A percentile compares a stretch with the other conserved stretches of the same genome.
Evolutionary conservation across 768 basidiomycete species (phyloP).

Genomic region (Lactifluus rugatus): DNA sequence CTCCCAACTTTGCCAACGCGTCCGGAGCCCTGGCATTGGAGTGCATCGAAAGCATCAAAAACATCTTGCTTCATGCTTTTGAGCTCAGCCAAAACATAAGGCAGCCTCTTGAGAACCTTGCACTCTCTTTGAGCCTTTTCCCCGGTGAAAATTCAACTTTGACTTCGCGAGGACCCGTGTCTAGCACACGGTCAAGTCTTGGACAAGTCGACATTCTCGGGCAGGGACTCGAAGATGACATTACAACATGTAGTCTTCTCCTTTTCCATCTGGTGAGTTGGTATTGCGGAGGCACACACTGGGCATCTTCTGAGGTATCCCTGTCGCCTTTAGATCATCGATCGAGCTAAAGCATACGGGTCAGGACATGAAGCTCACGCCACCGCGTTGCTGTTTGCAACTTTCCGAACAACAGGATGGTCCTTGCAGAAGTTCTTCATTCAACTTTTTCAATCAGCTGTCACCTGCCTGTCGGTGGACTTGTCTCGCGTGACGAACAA

Average conservation of each 20-base stretch:
- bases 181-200: conserved; percentile 11
- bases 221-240: conserved; percentile 15
- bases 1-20: conserved; percentile 8
- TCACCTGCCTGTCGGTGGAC: conserved; percentile 52
- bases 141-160: conserved; percentile 12
- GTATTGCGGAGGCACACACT: background rate
- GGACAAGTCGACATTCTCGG: conserved; percentile 19
- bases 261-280: conserved; percentile 18
- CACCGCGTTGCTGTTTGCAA: conserved; percentile 44
- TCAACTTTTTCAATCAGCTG: conserved; percentile 54
- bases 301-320: background rate
- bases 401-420: conserved; percentile 56
- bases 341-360: conserved; percentile 14
- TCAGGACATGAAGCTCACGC: conserved; percentile 29
- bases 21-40: conserved; percentile 13
- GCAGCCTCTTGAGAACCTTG: conserved; percentile 17
- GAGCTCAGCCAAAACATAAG: conserved; percentile 11
- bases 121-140: conserved; percentile 17
- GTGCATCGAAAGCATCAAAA: conserved; percentile 18
- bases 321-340: conserved; percentile 1
- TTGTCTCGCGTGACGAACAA: conserved; percentile 26
- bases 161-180: conserved; percentile 7
- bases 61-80: conserved; percentile 13
- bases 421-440: conserved; percentile 55
- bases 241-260: conserved; percentile 16